Conservation (phyloP, 768 basidiomycete species). For the Phylloporus sp. region DNA sequence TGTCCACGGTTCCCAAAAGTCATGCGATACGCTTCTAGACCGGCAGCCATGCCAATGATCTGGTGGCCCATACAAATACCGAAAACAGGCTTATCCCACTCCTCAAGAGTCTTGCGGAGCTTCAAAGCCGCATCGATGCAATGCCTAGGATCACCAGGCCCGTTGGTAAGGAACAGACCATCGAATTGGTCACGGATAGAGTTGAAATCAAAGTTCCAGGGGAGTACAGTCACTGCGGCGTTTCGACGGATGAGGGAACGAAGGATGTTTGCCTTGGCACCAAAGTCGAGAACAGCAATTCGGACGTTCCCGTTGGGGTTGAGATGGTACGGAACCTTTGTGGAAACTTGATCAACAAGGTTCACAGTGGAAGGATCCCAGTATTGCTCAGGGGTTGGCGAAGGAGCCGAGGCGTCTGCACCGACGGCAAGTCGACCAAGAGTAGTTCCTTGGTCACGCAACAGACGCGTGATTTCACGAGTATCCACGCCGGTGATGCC, state of each 20-base stretch:
- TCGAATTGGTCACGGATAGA: slow-evolving; percentile 84
- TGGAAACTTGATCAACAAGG: slow-evolving; percentile 90
- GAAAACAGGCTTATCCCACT: slow-evolving; percentile 93
- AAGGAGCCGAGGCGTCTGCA: slow-evolving; percentile 52
- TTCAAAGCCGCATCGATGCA: slow-evolving; percentile 82
- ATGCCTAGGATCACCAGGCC: slow-evolving; percentile 89
- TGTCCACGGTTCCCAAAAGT: slow-evolving; percentile 99
- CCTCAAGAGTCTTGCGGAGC: slow-evolving; percentile 73
- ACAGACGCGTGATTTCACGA: slow-evolving; percentile 86
- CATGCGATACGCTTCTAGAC: slow-evolving; percentile 96
- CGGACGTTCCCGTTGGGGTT: slow-evolving; percentile 85
- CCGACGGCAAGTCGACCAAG: slow-evolving; percentile 89
- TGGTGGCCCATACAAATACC: slow-evolving; percentile 99
- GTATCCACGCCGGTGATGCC: slow-evolving; percentile 97
- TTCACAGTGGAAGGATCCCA: slow-evolving; percentile 94
- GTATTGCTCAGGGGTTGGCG: slow-evolving; percentile 66
- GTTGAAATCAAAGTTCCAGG: slow-evolving; percentile 98
- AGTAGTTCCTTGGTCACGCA: slow-evolving; percentile 96
- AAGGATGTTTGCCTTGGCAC: slow-evolving; percentile 95
- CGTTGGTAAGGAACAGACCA: slow-evolving; percentile 94
- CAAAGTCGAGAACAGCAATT: slow-evolving; percentile 96
- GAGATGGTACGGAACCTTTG: slow-evolving; percentile 74
- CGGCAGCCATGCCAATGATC: slow-evolving; percentile 95
- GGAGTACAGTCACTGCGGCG: slow-evolving; percentile 90
- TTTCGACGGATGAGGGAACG: slow-evolving; percentile 88